Evolutionary conservation across 768 basidiomycete genomes (phyloP), one percentile per base, ranked within the genome.

Genomic region (Leccinellum luteum): DNA sequence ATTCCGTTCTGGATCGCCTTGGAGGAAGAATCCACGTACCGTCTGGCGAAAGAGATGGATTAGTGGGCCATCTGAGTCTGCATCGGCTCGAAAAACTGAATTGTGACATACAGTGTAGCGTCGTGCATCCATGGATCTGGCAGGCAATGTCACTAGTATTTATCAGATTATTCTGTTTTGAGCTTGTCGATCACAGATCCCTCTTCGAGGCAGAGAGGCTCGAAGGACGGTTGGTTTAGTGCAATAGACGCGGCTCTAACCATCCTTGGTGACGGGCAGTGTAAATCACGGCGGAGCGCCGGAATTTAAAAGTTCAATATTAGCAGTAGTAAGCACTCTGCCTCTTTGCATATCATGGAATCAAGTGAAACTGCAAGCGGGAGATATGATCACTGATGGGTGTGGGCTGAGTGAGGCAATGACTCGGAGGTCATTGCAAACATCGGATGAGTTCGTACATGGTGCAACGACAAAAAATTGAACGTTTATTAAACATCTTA

Each of bases 91-190:
- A 45, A 3, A 3, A 17, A 32, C 6, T 2, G 17, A 55, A 56
- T 21, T n/a, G 38, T 3, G 60, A n/a, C 66, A 57, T 31, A 67
- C 66, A 6, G 57, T 57, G 38, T 68, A 67, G 31, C 44, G 44
- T 45, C 60, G 62, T 10, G 31, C 27, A 45, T 32, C 17, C 65
- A 65, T 51, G 31, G 2, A 28, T 52, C 47, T 48, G 15, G 10
- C n/a, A 23, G n/a, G 13, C 27, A 15, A 55, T 27, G 23, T 38
- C 44, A 17, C 27, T 27, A 15, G 5, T 30, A 30, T 4, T 27
- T n/a, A 21, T 48, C 14, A 17, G 21, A 27, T 31, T 34, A 10
- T 52, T 25, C 34, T 6, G 0, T 19, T 13, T 4, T 17, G 10
- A 48, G 43, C 19, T 44, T 31, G 35, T 52, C 6, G 28, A 50